Evolutionary conservation across 108 stramenopile species (phyloP), one percentile per base, ranked within the genome.

Genomic region (Schizochytrium sp.): DNA sequence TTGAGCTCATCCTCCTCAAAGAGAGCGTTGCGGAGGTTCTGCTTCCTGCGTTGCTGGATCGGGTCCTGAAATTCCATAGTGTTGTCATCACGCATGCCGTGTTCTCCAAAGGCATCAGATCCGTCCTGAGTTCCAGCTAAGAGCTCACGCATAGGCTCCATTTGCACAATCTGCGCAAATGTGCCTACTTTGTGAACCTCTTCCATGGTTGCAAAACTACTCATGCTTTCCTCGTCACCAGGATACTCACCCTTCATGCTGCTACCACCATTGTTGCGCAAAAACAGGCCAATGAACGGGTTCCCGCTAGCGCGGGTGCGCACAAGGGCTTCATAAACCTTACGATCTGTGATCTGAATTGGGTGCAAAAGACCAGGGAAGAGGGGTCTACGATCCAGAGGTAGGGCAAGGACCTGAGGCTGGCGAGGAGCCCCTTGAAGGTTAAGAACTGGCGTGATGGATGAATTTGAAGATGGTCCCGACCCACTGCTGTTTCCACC

Each of bases 131-230:
- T 56, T 3, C 44, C 3, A 55, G 72, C 46, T 0, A 90, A 17
- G 42, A 42, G 90, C 72, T 93, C 89, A 50, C 55, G 46, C 56
- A 45, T 38, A 42, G 87, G 88, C 58, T 83, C 76, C 76, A 83
- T 83, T 28, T 83, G 76, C 28, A 83, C 76, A 56, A 92, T 92
- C 91, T 93, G 93, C 38, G 91, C 93, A 49, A 94, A 58, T 3
- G 94, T 93, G 41, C 94, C 94, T 41, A 94, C 69, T 10, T 60
- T 41, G 61, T 93, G 61, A 8, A 94, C 90, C 61, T 94, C 90
- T 38, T 93, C 72, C 3, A 91, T 53, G 76, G 57, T 55, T 15
- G 40, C 44, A 44, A 69, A 60, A 17, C 19, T n/a, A 45, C 10
- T 56, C 46, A 44, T 42, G 42, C 19, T 4, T 53, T 72, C n/a